Conservation (phyloP, 176 grass and related monocot species). For the Zizania latifolia region DNA sequence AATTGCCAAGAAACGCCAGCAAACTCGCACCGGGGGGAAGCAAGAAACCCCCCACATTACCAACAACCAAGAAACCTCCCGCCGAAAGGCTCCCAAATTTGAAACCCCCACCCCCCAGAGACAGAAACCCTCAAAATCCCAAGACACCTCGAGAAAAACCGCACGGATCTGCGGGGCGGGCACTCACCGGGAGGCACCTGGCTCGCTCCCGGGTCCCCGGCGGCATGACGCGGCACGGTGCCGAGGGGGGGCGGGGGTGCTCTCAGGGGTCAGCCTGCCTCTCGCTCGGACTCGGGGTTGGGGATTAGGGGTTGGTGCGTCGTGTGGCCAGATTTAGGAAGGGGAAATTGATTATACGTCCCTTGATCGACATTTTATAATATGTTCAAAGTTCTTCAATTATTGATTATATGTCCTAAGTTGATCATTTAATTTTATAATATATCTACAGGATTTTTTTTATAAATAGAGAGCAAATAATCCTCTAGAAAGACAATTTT, state of each 20-base stretch:
- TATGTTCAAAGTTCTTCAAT: no score
- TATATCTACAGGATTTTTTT: no score
- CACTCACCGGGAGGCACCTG: conserved; percentile 24
- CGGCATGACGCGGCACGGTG: conserved; percentile 25
- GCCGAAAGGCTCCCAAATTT: neutral
- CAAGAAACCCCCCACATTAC: conserved; percentile 13
- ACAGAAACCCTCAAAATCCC: conserved; percentile 18
- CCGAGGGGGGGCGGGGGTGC: neutral
- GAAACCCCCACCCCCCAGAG: neutral
- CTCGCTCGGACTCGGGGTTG: neutral
- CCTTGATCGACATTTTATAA: no score
- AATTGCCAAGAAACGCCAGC: conserved; percentile 23
- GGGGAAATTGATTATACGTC: no score
- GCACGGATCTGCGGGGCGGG: conserved; percentile 29
- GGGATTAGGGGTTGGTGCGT: conserved; percentile 34
- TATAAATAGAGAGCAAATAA: no score
- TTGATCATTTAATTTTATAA: no score
- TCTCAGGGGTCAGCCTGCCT: neutral
- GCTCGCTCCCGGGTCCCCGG: conserved; percentile 19
- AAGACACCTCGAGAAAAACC: neutral
- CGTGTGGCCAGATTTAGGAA: conserved; percentile 51
- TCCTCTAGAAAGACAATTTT: no score
- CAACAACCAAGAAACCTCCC: neutral
- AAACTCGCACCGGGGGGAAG: neutral
- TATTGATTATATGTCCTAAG: no score